Evolutionary conservation across 768 basidiomycete species (phyloP).

Genomic region (Kwoniella heveanensis): DNA sequence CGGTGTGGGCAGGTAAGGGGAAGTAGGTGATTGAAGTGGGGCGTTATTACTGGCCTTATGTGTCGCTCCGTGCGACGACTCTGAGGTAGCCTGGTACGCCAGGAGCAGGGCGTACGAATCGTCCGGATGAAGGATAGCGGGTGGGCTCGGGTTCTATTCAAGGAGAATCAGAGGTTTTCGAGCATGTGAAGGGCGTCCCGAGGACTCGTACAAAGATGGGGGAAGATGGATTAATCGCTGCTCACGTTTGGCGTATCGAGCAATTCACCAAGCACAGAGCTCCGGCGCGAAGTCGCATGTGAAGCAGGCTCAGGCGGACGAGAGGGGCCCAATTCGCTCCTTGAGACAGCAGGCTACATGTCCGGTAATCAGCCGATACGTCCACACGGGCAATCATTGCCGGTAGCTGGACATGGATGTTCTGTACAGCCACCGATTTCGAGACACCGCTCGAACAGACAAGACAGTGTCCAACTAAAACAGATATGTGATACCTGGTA

Average conservation of each 20-base stretch:
- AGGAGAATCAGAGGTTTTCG: no score
- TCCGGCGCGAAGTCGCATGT: conserved; percentile 2
- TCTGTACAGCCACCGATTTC: no score
- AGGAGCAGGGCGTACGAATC: conserved; percentile 45
- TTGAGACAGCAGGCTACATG: conserved; percentile 9
- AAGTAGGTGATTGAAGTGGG: not conserved
- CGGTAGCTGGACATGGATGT: no score
- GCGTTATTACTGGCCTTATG: conserved; percentile 4
- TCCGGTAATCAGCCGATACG: not conserved
- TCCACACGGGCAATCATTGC: no score
- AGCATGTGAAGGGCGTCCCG: no score
- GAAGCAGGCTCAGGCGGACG: not conserved
- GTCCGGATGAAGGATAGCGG: conserved; percentile 22
- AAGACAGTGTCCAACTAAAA: no score
- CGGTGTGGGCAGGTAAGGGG: conserved; percentile 13
- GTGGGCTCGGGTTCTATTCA: conserved; percentile 6
- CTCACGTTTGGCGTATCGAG: conserved; percentile 23
- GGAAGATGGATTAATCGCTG: not conserved
- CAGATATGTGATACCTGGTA: no score
- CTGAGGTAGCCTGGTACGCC: conserved; percentile 39
- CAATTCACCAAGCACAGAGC: conserved; percentile 6
- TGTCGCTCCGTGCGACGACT: conserved; percentile 13
- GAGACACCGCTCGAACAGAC: no score
- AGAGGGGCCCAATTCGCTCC: conserved; percentile 1
- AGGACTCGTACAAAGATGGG: no score